These are phyloP conservation scores for Gnaphalium uliginosum DNA, from an alignment of 129 eudicot genomes.

Conservation along the genomic window DNA sequence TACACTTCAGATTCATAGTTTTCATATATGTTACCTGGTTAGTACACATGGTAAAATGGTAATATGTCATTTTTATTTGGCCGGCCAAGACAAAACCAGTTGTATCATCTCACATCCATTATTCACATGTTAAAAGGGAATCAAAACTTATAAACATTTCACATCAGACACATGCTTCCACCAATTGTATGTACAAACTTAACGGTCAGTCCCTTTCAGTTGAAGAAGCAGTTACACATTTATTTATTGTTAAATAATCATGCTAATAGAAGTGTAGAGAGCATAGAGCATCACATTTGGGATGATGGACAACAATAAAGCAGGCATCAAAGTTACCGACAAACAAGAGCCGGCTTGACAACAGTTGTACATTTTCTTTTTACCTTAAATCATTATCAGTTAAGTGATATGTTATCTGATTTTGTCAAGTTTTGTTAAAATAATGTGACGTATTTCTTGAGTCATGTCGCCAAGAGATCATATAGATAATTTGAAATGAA, in stretches of 20 bases:
- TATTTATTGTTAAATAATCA: neutral
- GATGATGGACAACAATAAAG: neutral
- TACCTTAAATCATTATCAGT: neutral
- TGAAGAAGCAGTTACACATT: neutral
- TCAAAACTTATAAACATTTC: neutral
- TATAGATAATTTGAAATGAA: neutral
- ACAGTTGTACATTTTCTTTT: neutral
- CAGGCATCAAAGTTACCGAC: slow-evolving; percentile 22
- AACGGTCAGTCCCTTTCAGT: slow-evolving; percentile 8
- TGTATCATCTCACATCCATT: neutral
- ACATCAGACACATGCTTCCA: slow-evolving; percentile 9
- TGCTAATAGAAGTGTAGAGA: neutral
- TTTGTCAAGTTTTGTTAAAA: neutral
- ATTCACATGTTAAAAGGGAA: neutral
- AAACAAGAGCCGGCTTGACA: slow-evolving; percentile 22
- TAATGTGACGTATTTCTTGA: slow-evolving; percentile 1
- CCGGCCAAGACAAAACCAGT: slow-evolving; percentile 19
- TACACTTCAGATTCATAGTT: neutral
- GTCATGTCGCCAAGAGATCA: neutral
- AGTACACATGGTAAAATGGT: neutral
- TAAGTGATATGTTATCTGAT: neutral
- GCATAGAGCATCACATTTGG: slow-evolving; percentile 12
- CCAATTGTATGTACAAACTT: slow-evolving; percentile 20
- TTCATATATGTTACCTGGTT: neutral
- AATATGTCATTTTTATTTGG: neutral